Evolutionary conservation across 2,329 filamentous ascomycete species (phyloP).

Genomic region (Teratosphaeria viscida): DNA sequence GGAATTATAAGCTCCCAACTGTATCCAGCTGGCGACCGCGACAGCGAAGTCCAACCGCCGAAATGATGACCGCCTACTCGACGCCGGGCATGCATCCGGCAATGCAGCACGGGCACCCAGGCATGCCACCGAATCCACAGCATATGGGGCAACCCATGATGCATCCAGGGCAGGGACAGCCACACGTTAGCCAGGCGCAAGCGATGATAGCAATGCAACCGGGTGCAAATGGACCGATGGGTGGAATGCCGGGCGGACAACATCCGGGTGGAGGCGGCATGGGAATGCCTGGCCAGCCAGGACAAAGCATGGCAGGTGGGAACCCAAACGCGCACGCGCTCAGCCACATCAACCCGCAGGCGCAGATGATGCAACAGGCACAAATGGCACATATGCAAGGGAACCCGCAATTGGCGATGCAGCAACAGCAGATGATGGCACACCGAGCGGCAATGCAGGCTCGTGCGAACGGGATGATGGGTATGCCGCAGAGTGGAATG

Average conservation of each 20-base stretch:
- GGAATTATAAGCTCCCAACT: not conserved
- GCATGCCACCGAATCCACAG: slow-evolving; percentile 53
- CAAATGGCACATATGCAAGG: not conserved
- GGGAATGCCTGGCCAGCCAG: slow-evolving; percentile 18
- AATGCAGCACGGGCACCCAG: slow-evolving; percentile 49
- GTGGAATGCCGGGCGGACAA: slow-evolving; percentile 22
- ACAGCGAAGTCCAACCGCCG: slow-evolving; percentile 18
- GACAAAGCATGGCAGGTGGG: slow-evolving; percentile 34
- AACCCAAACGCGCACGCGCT: slow-evolving; percentile 57
- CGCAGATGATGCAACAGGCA: slow-evolving; percentile 41
- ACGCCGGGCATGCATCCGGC: slow-evolving; percentile 64
- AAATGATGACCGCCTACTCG: slow-evolving; percentile 64
- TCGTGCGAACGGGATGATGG: slow-evolving; percentile 24
- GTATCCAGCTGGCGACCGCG: not conserved
- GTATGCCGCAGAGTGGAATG: slow-evolving; percentile 29
- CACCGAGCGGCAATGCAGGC: slow-evolving; percentile 32
- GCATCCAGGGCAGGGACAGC: slow-evolving; percentile 57
- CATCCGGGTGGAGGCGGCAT: slow-evolving; percentile 22
- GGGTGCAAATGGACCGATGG: slow-evolving; percentile 45
- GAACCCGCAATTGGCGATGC: slow-evolving; percentile 16
- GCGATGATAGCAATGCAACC: slow-evolving; percentile 75
- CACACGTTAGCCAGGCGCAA: slow-evolving; percentile 59
- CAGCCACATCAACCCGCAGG: slow-evolving; percentile 58
- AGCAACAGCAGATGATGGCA: slow-evolving; percentile 11
- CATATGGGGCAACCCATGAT: slow-evolving; percentile 61